Evolutionary conservation across 2,329 filamentous ascomycete genomes (phyloP).

Genomic region (Trichophyton schoenleinii): DNA sequence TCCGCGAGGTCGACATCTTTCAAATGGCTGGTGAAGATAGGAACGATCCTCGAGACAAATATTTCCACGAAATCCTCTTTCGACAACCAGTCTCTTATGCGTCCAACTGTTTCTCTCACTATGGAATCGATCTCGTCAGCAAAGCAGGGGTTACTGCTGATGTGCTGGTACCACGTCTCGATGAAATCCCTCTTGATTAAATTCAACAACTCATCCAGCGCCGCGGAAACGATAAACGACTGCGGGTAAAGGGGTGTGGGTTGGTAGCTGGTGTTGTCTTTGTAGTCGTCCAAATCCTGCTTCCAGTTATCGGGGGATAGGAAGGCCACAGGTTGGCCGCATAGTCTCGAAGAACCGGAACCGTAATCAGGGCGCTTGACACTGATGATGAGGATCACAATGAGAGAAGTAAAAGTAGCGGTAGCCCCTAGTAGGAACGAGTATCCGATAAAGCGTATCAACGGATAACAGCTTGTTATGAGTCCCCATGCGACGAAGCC

Average conservation of each 20-base stretch:
- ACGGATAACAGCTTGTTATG: slow-evolving; percentile 67
- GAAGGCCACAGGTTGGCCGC: slow-evolving; percentile 41
- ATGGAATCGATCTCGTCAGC: slow-evolving; percentile 73
- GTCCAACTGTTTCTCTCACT: slow-evolving; percentile 59
- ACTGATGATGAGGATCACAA: slow-evolving; percentile 50
- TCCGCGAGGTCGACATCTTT: slow-evolving; percentile 87
- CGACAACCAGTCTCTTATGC: slow-evolving; percentile 58
- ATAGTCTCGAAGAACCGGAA: slow-evolving; percentile 28
- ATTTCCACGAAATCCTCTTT: slow-evolving; percentile 74
- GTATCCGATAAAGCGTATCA: slow-evolving; percentile 72
- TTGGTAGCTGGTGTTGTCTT: slow-evolving; percentile 53
- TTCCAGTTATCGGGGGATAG: slow-evolving; percentile 53
- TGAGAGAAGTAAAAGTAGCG: slow-evolving; percentile 41
- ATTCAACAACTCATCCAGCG: slow-evolving; percentile 65
- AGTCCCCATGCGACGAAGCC: slow-evolving; percentile 74
- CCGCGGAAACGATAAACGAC: slow-evolving; percentile 64
- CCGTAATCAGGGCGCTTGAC: slow-evolving; percentile 31
- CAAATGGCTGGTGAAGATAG: slow-evolving; percentile 77
- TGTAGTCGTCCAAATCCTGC: slow-evolving; percentile 55
- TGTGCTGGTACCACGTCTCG: slow-evolving; percentile 73
- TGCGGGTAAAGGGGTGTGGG: slow-evolving; percentile 59
- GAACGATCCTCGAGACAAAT: slow-evolving; percentile 68
- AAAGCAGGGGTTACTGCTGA: slow-evolving; percentile 70
- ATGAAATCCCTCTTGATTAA: slow-evolving; percentile 75
- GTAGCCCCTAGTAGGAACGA: slow-evolving; percentile 63